Base-by-base conservation (phyloP, 2,329 filamentous ascomycete species). In the Fonsecaea monophora region DNA sequence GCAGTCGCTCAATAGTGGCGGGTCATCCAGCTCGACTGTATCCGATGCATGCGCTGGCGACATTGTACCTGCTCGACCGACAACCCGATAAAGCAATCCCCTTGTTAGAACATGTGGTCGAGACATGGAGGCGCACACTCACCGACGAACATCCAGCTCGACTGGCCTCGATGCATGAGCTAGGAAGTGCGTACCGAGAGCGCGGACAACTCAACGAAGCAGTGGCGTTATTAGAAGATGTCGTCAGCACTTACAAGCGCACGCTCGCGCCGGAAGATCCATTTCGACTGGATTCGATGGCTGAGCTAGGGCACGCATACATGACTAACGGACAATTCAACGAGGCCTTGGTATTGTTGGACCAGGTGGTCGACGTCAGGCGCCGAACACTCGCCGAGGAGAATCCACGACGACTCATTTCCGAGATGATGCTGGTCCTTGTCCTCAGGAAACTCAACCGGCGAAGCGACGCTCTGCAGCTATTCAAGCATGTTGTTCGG, bases 251-350 rank as follows among this genome's bases (percentile, higher is more conserved):
- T 35, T 0, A 21, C 10, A n/a, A 53, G 40, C 35, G 35, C 10
- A 72, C 63, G 53, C 69, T 76, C 1, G 65, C 69, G 37, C 70
- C 73, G 21, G 64, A 75, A 7, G 71, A 76, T 62, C 68, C 74
- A n/a, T 67, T 71, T n/a, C 68, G 60, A 54, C 35, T 68, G 10
- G 38, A 54, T 1, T 70, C 66, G 25, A 45, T 68, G 40, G 34
- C 62, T 48, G 37, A 42, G 34, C 54, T 70, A 18, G 68, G 64
- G 8, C 0, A 61, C 12, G 65, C 64, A 30, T 73, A 75, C 58
- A 4, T 2, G n/a, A 34, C 54, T 0, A 21, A 56, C 21, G 54
- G 34, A 56, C 54, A 56, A 32, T 9, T 38, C 12, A 21, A 58
- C 30, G 18, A 42, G 12, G 55, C 18, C 7, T 13, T 58, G 9